Evolutionary conservation across 768 basidiomycete species (phyloP), one percentile per base, ranked within the genome.

Genomic region (Naganishia friedmannii): DNA sequence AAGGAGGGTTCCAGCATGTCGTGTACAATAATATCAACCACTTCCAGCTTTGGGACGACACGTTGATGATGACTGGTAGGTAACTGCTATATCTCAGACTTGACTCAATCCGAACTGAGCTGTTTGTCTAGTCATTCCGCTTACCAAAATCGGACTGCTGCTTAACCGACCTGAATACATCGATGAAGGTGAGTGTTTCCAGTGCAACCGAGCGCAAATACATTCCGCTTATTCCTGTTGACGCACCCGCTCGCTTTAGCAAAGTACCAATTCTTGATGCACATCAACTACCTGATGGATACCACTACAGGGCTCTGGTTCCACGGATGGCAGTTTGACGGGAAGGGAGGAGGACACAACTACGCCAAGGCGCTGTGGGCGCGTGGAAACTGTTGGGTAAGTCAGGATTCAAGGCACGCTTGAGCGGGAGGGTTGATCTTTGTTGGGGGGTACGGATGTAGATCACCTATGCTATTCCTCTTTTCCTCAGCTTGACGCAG

Each of bases 81-180:
- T 48, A 6, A n/a, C 34, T 42, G 15, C 21, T 8, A 23, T 17
- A 2, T 32, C 23, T 45, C 4, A 1, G 3, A n/a, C 19, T 8
- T 7, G 48, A 5, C 31, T 2, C 7, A 39, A 17, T 32, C 39
- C 2, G 23, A 42, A 65, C n/a, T 29, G 26, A 31, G 8, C 3
- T 56, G 2, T 7, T 28, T 29, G 23, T 29, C 12, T 46, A 56
- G 85, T 86, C 17, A 79, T 86, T n/a, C 86, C 86, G 12, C 78
- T 87, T 39, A 79, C 86, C 12, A 86, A 86, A 76, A 86, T 86
- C 53, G 86, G 86, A 3, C 74, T 86, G 39, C 82, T 86, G n/a
- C 80, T 86, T n/a, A 79, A 83, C 46, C 79, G 84, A 32, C 82
- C 83, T 1, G 78, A 84, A 21, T 86, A 87, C 73, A 77, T 86